Percentiles rank a stretch among this genome's conserved stretches.
Evolutionary conservation across 768 basidiomycete genomes (phyloP).

Genomic region (Boletus sensibilis): DNA sequence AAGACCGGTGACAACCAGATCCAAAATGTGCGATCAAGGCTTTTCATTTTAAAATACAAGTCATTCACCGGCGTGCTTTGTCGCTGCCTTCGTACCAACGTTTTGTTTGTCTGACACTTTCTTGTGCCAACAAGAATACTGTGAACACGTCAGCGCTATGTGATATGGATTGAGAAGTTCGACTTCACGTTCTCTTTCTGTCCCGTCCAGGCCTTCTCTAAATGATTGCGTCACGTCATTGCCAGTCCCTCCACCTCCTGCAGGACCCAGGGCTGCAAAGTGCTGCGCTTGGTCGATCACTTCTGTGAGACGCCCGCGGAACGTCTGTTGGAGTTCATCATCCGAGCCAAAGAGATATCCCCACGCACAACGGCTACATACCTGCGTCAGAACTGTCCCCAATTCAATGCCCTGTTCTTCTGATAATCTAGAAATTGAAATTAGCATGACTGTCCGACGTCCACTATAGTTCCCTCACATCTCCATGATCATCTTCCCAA

Average conservation of each 20-base stretch:
- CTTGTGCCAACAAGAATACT: slow-evolving; percentile 89
- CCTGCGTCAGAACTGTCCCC: slow-evolving; percentile 69
- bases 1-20: slow-evolving; percentile 20
- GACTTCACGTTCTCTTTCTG: slow-evolving; percentile 85
- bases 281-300: slow-evolving; percentile 87
- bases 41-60: not conserved
- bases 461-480: slow-evolving; percentile 49
- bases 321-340: slow-evolving; percentile 50
- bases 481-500: slow-evolving; percentile 79
- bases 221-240: slow-evolving; percentile 71
- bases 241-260: slow-evolving; percentile 49
- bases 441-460: slow-evolving; percentile 1
- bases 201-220: slow-evolving; percentile 88
- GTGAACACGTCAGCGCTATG: slow-evolving; percentile 8
- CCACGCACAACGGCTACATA: slow-evolving; percentile 28
- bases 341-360: not conserved
- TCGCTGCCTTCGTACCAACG: slow-evolving; percentile 81
- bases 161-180: not conserved
- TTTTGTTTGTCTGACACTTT: slow-evolving; percentile 74
- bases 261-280: slow-evolving; percentile 68
- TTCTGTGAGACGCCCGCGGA: slow-evolving; percentile 73
- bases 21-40: not conserved
- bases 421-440: slow-evolving; percentile 53
- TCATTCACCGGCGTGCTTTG: slow-evolving; percentile 45
- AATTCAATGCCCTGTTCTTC: slow-evolving; percentile 73